phyloP scores from a whole-genome alignment of 2,329 filamentous ascomycete genomes.

The Colletotrichum sp. region DNA sequence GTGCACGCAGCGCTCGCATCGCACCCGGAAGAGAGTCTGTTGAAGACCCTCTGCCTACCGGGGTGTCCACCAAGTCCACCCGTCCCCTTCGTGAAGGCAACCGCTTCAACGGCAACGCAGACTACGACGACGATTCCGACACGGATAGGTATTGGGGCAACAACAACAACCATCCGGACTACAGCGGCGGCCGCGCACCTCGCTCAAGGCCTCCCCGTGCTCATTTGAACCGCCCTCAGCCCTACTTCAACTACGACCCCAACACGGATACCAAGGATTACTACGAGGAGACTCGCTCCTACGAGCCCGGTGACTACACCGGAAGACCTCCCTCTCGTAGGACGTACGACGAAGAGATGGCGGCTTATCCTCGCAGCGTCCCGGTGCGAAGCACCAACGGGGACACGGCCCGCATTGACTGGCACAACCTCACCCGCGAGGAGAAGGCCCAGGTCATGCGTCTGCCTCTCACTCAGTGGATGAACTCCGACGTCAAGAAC shows the following conservation, averaged over 20 bases:
- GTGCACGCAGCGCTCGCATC: not conserved
- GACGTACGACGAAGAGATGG: constrained; percentile 21
- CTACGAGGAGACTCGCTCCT: constrained; percentile 16
- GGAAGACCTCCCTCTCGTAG: constrained; percentile 14
- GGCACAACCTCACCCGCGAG: constrained; percentile 40
- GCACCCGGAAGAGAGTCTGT: not conserved
- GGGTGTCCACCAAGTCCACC: constrained; percentile 1
- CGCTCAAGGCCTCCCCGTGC: constrained; percentile 16
- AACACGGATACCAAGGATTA: constrained; percentile 7
- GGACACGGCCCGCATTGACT: constrained; percentile 34
- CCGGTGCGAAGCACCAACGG: constrained; percentile 9
- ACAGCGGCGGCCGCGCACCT: constrained; percentile 11
- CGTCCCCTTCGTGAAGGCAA: constrained; percentile 5
- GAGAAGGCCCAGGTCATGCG: constrained; percentile 48
- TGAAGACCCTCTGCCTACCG: not conserved
- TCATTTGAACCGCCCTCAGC: constrained; percentile 17
- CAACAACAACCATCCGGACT: constrained; percentile 10
- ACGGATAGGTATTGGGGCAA: constrained; percentile 16
- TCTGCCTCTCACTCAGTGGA: constrained; percentile 49
- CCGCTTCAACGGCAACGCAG: not conserved
- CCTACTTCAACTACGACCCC: constrained; percentile 15
- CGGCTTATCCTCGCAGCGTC: not conserved
- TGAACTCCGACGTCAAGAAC: constrained; percentile 52
- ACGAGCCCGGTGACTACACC: constrained; percentile 12
- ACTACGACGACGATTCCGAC: constrained; percentile 17